Evolutionary conservation across 345 rosid genomes (phyloP), one percentile per base, ranked within the genome.

Genomic region (Aurinia saxatilis): DNA sequence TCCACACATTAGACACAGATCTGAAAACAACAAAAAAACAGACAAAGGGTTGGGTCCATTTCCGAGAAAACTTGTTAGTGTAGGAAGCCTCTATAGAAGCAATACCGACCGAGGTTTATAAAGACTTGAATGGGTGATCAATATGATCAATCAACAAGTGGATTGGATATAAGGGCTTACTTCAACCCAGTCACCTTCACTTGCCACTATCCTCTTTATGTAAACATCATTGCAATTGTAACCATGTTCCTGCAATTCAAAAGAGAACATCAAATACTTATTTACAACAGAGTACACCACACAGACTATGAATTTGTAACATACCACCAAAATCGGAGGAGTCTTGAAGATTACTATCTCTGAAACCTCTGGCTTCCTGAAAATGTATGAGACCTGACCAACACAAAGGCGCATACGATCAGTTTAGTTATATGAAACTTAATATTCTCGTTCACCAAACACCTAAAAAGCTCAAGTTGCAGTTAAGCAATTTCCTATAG

Each of bases 191-290:
- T 92, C 98, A 50, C 96, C 93, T 59, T 82, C 93, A 74, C 77
- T 88, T 27, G 98, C 98, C 55, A 92, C 98, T 35, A 92, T 77
- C 74, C 98, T 89, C 71, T 92, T 92, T 12, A 92, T 85, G 74
- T 77, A 86, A 9, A 83, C 95, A 65, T 82, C 96, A 15, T 74
- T 76, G 12, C 75, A 59, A 42, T 73, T 80, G 71, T 41, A 85
- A 36, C 86, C 91, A 61, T 67, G 0, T 53, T 88, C 88, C 98
- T 91, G 47, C 65, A 45, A 63, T 35, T 53, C 51, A 58, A 39
- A 60, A 54, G 15, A 50, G 41, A 36, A 6, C 45, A 52, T 50
- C 44, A 53, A 12, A 44, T 21, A 31, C 40, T 48, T 48, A 53
- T 27, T 6, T 15, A 72, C 55, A 53, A 66, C n/a, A 65, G 44